Evolutionary conservation across 305 asterid genomes (phyloP), one percentile per base, ranked within the genome.

Genomic region (Plantago rigida): DNA sequence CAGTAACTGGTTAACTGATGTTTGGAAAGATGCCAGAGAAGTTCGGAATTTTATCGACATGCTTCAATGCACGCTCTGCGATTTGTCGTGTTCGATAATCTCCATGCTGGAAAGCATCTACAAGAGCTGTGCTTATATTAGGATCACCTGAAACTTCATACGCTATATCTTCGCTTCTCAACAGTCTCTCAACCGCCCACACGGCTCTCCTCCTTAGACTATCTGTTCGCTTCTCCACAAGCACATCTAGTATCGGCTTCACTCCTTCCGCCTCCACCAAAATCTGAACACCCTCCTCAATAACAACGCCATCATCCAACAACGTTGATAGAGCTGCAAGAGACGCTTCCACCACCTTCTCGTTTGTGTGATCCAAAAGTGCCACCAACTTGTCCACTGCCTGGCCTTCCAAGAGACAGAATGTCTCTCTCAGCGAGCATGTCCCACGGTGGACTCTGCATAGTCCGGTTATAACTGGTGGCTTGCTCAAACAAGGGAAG

Each of bases 11-110:
- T 68, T 57, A 79, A 59, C 77, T 74, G 31, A 36, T 50, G 69
- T 77, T 87, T n/a, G 95, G 82, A 71, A 85, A 91, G 70, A 88
- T 73, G 13, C 96, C 90, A 0, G 98, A 91, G 72, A 91, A 91
- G 75, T 82, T 88, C 0, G 96, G 96, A 45, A 91, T 83, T 73
- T 69, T 84, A 59, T 91, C 96, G 0, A 91, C 81, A 13, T 81
- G 98, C 78, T 66, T 82, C 68, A 92, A 66, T 5, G 99, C 99
- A 9, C 73, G 87, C 83, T 92, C 99, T 0, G 97, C 99, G 14
- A 86, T 82, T 79, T 89, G 97, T 11, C 92, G 73, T 15, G 99
- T 92, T 58, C 84, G 74, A 67, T 74, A 79, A 67, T 92, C 99
- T 7, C 89, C 99, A 41, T 84, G 85, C 62, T 92, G 95, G 65